Evolutionary conservation across 2,329 filamentous ascomycete species (phyloP), one percentile per base, ranked within the genome.

Genomic region (Paraconiothyrium sp.): DNA sequence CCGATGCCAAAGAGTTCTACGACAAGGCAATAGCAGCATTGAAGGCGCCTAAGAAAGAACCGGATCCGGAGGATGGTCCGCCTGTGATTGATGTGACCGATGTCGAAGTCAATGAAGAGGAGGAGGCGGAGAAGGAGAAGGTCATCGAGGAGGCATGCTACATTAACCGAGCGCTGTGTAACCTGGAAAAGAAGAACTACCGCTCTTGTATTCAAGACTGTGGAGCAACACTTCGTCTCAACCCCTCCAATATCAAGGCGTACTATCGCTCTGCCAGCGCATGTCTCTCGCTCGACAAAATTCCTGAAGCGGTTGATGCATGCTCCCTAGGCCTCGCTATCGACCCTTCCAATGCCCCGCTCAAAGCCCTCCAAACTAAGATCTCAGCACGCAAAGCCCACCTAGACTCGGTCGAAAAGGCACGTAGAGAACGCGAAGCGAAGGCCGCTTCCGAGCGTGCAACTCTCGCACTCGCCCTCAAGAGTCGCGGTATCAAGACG

Each of bases 1-100:
- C 79, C 30, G 93, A 98, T 78, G 95, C 94, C 4, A 90, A 91
- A 75, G 93, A 97, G 78, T 97, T 94, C 78, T 99, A 99, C 78
- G 88, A 86, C 34, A 95, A 97, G 81, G 94, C 90, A n/a, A 84
- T 97, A 56, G 82, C 87, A 11, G 87, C 96, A 7, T 80, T 97
- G 20, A 84, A 85, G 11, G 82, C 82, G 6, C 90, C 92, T 66
- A 82, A 87, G 30, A 80, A 81, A 59, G 74, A 64, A 11, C 72
- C 64, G 24, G 78, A 79, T 59, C 58, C 76, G 78, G 77, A 82
- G 79, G 77, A 79, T 46, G 78, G 80, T 37, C 60, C 63, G 3
- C 58, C 71, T 75, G 83, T 75, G 5, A 66, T 68, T 5, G 66
- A 68, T 32, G 65, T 72, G 75, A 67, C 67, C 2, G 67, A 68